A percentile compares a stretch with the other conserved stretches of the same genome.
Evolutionary conservation across 73 alveolate genomes (phyloP).

Genomic region (Tetrahymena thermophila): DNA sequence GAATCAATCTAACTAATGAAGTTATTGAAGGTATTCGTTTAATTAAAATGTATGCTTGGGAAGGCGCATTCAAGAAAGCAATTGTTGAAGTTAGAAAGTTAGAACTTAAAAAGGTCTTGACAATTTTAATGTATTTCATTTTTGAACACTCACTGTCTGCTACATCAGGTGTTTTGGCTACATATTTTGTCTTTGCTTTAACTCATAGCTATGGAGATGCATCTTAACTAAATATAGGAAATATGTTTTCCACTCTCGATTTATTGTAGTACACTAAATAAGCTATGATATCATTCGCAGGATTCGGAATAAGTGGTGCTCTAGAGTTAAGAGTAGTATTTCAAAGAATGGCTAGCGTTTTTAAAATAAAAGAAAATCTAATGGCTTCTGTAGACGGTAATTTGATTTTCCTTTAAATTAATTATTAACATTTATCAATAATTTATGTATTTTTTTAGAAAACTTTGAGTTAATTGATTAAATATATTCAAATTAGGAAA

Average conservation of each 20-base stretch:
- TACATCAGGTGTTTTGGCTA: background rate
- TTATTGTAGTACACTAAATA: background rate
- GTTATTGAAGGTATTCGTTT: conserved; percentile 26
- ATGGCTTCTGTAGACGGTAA: background rate
- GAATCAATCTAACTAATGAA: conserved; percentile 21
- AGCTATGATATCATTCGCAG: background rate
- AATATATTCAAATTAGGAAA: background rate
- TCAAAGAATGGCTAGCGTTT: background rate
- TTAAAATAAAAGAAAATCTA: background rate
- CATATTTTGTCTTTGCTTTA: background rate
- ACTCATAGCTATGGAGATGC: background rate
- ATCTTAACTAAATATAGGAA: background rate
- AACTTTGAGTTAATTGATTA: background rate
- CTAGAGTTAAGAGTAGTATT: background rate
- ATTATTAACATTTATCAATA: background rate
- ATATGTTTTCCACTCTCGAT: conserved; percentile 12
- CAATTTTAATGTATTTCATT: background rate
- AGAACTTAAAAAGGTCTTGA: background rate
- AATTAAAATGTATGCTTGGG: conserved; percentile 40
- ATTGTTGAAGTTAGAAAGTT: background rate
- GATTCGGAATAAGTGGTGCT: background rate
- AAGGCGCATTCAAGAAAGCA: background rate
- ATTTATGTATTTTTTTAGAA: background rate
- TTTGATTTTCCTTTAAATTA: background rate
- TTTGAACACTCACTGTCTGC: background rate